Evolutionary conservation across 169 alveolate species (phyloP).

Genomic region (Plasmodium coatneyi): DNA sequence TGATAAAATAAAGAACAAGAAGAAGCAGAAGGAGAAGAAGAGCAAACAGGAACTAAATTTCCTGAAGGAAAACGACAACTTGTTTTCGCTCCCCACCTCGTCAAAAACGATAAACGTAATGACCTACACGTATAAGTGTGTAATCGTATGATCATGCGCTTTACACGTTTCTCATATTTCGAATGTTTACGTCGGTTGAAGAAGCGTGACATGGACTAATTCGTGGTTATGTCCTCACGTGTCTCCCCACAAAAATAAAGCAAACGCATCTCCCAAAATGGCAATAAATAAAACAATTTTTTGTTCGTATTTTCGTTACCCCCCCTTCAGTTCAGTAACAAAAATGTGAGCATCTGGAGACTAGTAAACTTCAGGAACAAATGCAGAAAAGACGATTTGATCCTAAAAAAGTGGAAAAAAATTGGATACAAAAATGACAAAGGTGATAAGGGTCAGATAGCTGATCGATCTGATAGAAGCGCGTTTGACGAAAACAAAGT

Average conservation of each 20-base stretch:
- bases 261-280: neutral
- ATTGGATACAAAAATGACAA: constrained; percentile 76
- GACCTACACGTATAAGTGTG: neutral
- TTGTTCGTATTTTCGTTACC: neutral
- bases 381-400: constrained; percentile 83
- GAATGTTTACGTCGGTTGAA: neutral
- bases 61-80: constrained; percentile 52
- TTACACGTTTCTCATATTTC: neutral
- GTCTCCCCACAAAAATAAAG: neutral
- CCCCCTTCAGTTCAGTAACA: constrained; percentile 43
- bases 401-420: constrained; percentile 82
- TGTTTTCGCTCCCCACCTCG: constrained; percentile 69
- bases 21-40: constrained; percentile 67
- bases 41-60: constrained; percentile 57
- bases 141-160: neutral
- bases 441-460: neutral
- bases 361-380: constrained; percentile 81
- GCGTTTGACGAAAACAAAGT: constrained; percentile 29
- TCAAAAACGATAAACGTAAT: constrained; percentile 61
- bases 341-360: constrained; percentile 80
- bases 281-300: neutral
- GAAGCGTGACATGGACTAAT: neutral
- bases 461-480: neutral
- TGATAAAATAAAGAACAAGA: constrained; percentile 60
- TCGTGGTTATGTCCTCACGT: neutral